Base-by-base conservation (phyloP, 2,329 filamentous ascomycete species). In the Leptographium wingfieldii region DNA sequence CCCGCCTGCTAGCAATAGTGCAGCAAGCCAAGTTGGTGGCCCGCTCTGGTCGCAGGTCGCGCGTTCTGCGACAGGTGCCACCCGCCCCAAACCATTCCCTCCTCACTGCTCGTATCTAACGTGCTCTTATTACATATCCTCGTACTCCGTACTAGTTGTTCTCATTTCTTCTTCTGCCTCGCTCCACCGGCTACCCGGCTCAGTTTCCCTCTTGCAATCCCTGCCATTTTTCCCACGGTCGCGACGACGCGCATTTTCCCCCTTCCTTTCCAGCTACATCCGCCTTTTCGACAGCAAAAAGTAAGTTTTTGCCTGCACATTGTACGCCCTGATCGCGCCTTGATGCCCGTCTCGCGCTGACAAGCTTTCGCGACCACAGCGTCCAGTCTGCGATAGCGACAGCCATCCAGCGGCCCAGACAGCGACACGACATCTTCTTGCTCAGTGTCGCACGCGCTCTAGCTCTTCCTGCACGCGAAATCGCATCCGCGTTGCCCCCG, bases 201-300 rank as follows among this genome's bases (percentile, higher is more conserved):
- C 55, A 35, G 31, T 57, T 52, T 59, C 33, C 43, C 43, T 54
- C 25, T 22, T 38, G 12, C 57, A 22, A 48, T 49, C 43, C 59
- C 33, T 58, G 51, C 19, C 27, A 29, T 46, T 58, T 55, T 60
- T 55, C 19, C 49, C 29, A 7, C 27, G n/a, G 56, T 55, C 52
- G 51, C 55, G 54, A 56, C 59, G 29, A 56, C 59, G 55, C 59
- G 55, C 55, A 51, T 57, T 57, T 60, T 56, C 46, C 19, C 29
- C 19, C 54, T 22, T 22, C 35, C 51, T 40, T 25, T 16, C 40
- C 54, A 43, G 5, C 38, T 29, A 16, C 27, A 12, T 10, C 46
- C 33, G 14, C 1, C n/a, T 52, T 33, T 38, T 59, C 38, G 19
- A n/a, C 58, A n/a, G 19, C 12, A 35, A 55, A 22, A 55, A 19